These are phyloP conservation scores for Globisporangium recalcitrans DNA, from an alignment of 352 stramenopile genomes.

Conservation along the genomic window DNA sequence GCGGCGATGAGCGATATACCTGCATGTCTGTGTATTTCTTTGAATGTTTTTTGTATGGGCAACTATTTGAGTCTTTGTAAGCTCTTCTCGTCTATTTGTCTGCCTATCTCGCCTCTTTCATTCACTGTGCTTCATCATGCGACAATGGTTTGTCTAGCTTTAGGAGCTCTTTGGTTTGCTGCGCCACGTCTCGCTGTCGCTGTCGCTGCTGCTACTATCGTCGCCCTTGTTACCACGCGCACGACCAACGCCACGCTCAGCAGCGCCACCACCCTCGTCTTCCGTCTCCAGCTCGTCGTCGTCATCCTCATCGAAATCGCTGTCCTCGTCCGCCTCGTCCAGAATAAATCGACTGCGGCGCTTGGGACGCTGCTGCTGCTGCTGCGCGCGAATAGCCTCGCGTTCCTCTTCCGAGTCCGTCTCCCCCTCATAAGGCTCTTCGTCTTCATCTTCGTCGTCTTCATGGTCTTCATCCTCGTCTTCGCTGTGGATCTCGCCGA, in stretches of 20 bases:
- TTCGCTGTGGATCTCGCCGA: slow-evolving; percentile 22
- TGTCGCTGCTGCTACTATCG: slow-evolving; percentile 11
- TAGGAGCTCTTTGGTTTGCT: slow-evolving; percentile 15
- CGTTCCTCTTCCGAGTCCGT: slow-evolving; percentile 65
- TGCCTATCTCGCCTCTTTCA: background rate
- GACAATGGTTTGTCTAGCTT: too few relatives aligned
- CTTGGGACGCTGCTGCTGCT: slow-evolving; percentile 15
- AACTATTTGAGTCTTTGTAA: background rate
- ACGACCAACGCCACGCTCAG: background rate
- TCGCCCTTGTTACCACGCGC: background rate
- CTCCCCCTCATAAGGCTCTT: slow-evolving; percentile 48
- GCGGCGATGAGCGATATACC: background rate
- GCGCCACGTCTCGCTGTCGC: slow-evolving; percentile 17
- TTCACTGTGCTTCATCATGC: background rate
- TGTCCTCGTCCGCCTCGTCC: slow-evolving; percentile 57
- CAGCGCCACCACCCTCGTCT: slow-evolving; percentile 20
- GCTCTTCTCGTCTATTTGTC: background rate
- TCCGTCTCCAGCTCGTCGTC: slow-evolving; percentile 24
- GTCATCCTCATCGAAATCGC: slow-evolving; percentile 26
- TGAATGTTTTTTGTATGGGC: background rate
- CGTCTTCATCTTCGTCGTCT: slow-evolving; percentile 23
- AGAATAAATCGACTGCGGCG: slow-evolving; percentile 65
- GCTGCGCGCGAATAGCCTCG: slow-evolving; percentile 12
- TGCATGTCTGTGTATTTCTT: background rate
- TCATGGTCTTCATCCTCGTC: slow-evolving; percentile 29